Base-by-base conservation (phyloP, 495 filamentous ascomycete species). In the Penicillium subrubescens region DNA sequence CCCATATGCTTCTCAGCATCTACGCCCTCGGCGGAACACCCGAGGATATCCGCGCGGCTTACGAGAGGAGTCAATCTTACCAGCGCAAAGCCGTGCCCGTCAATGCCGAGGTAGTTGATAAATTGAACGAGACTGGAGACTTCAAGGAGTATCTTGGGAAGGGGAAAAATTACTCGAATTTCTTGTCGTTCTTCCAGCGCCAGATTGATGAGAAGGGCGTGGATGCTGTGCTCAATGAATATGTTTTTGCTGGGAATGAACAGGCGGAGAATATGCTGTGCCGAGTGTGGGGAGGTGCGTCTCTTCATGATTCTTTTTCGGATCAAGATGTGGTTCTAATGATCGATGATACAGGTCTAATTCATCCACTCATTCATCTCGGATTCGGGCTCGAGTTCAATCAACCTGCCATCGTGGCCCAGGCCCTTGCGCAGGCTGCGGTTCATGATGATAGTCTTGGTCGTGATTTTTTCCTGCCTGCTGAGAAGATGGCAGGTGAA, bases 301-400 rank as follows among this genome's bases (percentile, higher is more conserved):
- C 23, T 48, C 3, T 11, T n/a, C 0, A 39, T 46, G 5, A 19
- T 14, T 44, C 10, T 10, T 3, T 35, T 52, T 37, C 0, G 0
- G 44, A 21, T 44, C 5, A 1, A 48, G 25, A 8, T 33, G 25
- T 8, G 34, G 10, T 3, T 53, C 43, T 60, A 52, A 51, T 10
- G 14, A 35, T 19, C 43, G 73, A 39, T 8, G 2, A 21, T 44
- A n/a, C 63, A 82, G 91, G 90, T 1, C 85, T 94, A 63, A 67
- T 95, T 2, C 93, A 97, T 70, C 91, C 92, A 10, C 63, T 94
- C 8, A 96, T 97, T 66, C 92, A 96, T 66, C 82, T 96, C 12
- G 91, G 92, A 43, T 95, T 91, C 70, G 92, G 89, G 2, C 66
- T 97, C 19, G 92, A 96, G 66, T 96, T 92, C 77, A 67, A 83